Evolutionary conservation across 164 flowering plant species (phyloP).

Genomic region (Stephania japonica): DNA sequence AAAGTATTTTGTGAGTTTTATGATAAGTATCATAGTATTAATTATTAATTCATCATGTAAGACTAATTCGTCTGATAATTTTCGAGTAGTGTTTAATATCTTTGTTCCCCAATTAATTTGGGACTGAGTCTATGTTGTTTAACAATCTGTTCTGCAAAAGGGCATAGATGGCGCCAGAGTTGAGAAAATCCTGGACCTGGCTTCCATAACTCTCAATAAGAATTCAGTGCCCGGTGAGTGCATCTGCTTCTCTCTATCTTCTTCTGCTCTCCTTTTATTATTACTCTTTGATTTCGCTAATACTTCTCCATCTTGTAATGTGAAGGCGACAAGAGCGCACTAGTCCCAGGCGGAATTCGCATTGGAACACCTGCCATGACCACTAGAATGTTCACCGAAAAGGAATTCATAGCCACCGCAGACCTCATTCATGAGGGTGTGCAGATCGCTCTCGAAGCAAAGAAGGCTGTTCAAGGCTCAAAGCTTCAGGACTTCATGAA

Average conservation of each 20-base stretch:
- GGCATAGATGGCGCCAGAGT: conserved; percentile 84
- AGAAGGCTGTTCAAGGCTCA: conserved; percentile 44
- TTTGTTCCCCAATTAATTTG: too few species aligned
- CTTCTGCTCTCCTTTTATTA: background rate
- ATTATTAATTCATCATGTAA: background rate
- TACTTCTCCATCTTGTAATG: conserved; percentile 2
- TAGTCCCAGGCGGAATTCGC: conserved; percentile 89
- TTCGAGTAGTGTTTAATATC: background rate
- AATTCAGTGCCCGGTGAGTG: conserved; percentile 84
- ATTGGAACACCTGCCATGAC: conserved; percentile 98
- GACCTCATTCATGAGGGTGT: conserved; percentile 89
- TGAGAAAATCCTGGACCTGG: conserved; percentile 90
- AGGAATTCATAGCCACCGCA: conserved; percentile 60
- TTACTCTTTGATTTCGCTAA: background rate
- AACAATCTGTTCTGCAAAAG: conserved; percentile 20
- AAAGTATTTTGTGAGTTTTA: background rate
- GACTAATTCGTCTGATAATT: background rate
- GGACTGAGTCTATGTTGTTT: too few species aligned
- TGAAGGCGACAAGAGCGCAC: conserved; percentile 82
- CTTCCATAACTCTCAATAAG: conserved; percentile 88
- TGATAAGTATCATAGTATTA: background rate
- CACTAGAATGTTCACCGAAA: conserved; percentile 73
- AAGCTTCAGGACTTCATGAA: conserved; percentile 88
- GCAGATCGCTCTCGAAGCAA: conserved; percentile 64
- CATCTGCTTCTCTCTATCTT: background rate